phyloP scores from a whole-genome alignment of 2,329 filamentous ascomycete genomes.

The Ceratocystis papillata region DNA sequence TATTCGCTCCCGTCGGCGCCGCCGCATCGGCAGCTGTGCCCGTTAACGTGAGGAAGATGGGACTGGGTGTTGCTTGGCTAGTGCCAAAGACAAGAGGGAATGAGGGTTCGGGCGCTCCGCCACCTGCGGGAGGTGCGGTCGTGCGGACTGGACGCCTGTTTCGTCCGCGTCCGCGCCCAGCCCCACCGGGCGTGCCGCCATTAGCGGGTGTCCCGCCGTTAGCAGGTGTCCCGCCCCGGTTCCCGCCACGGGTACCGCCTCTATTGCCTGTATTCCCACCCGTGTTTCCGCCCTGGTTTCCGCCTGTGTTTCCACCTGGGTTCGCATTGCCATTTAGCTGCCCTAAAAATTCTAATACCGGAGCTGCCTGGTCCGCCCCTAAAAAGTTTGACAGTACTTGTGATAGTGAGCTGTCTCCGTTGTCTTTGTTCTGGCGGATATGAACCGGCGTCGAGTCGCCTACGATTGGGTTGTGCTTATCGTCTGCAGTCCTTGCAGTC shows the following conservation, averaged over 20 bases:
- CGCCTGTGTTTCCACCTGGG: not conserved
- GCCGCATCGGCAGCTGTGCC: not conserved
- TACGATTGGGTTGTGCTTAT: not conserved
- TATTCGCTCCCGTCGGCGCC: not conserved
- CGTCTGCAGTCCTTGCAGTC: not conserved
- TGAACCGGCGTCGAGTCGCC: conserved; percentile 1
- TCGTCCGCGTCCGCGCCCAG: not conserved
- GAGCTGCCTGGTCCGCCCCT: not conserved
- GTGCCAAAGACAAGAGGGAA: conserved; percentile 9
- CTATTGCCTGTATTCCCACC: not conserved
- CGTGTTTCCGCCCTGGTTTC: not conserved
- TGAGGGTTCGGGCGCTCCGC: not conserved
- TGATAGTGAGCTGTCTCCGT: not conserved
- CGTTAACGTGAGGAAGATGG: conserved; percentile 18
- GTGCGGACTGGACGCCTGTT: conserved; percentile 13
- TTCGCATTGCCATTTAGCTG: not conserved
- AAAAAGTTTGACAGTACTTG: not conserved
- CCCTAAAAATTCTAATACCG: not conserved
- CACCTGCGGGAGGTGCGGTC: conserved; percentile 14
- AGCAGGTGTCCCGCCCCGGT: not conserved
- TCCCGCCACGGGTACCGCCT: not conserved
- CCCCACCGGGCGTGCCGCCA: not conserved
- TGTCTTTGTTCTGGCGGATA: conserved; percentile 1
- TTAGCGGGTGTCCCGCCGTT: not conserved
- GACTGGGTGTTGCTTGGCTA: conserved; percentile 18